Evolutionary conservation across 2,329 filamentous ascomycete genomes (phyloP).

Genomic region (Cucurbitaria berberidis): DNA sequence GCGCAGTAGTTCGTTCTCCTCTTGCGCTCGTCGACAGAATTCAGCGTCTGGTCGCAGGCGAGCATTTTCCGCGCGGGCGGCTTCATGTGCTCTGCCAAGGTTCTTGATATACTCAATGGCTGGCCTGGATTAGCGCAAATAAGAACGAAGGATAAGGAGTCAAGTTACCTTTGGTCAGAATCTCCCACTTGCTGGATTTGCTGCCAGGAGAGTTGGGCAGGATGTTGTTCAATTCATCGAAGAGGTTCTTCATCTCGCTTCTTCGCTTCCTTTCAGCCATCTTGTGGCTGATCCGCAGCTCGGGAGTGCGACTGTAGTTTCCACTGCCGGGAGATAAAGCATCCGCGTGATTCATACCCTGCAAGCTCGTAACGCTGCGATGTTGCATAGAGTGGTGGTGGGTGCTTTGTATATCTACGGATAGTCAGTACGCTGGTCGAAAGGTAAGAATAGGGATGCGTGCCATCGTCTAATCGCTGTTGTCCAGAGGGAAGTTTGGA

Average conservation of each 20-base stretch:
- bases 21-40: constrained; percentile 51
- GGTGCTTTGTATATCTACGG: constrained; percentile 52
- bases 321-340: constrained; percentile 62
- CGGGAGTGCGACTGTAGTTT: constrained; percentile 82
- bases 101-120: constrained; percentile 59
- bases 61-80: constrained; percentile 47
- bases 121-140: constrained; percentile 27
- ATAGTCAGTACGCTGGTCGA: constrained; percentile 27
- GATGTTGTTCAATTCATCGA: constrained; percentile 78
- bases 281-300: constrained; percentile 83
- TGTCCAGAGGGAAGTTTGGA: constrained; percentile 75
- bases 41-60: constrained; percentile 54
- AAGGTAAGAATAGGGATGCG: constrained; percentile 22
- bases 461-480: constrained; percentile 71
- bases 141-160: neutral
- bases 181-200: constrained; percentile 90
- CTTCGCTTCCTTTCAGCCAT: constrained; percentile 82
- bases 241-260: constrained; percentile 88
- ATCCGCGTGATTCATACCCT: constrained; percentile 64
- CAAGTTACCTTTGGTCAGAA: constrained; percentile 78
- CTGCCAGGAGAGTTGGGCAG: constrained; percentile 81
- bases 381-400: constrained; percentile 82
- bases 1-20: constrained; percentile 56
- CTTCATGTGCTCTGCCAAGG: constrained; percentile 48
- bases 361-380: constrained; percentile 70